Evolutionary conservation across 345 rosid species (phyloP).

Genomic region (Rubroshorea leprosula): DNA sequence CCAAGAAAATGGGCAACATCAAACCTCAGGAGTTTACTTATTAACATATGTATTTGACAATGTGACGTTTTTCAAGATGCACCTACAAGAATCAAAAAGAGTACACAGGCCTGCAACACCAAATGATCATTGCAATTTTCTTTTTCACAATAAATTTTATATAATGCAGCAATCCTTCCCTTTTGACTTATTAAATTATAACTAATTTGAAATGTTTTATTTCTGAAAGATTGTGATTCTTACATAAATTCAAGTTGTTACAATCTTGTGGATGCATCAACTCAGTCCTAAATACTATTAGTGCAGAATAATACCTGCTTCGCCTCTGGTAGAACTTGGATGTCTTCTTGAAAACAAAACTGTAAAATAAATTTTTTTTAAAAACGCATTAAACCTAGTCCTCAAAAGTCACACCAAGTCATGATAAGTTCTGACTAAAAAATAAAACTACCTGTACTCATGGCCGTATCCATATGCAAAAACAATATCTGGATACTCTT

Average conservation of each 20-base stretch:
- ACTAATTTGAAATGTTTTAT: too few relatives aligned
- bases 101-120: too few relatives aligned
- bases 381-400: not conserved
- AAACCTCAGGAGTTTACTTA: too few relatives aligned
- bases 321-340: slow-evolving; percentile 81
- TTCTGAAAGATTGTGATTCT: too few relatives aligned
- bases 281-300: not conserved
- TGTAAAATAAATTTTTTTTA: slow-evolving; percentile 21
- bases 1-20: too few relatives aligned
- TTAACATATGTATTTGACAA: too few relatives aligned
- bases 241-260: too few relatives aligned
- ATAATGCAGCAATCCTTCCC: too few relatives aligned
- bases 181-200: not conserved
- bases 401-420: not conserved
- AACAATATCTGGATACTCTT: slow-evolving; percentile 70
- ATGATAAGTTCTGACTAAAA: not conserved
- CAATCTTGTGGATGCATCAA: not conserved
- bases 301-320: slow-evolving; percentile 45
- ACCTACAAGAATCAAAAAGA: too few relatives aligned
- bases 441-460: slow-evolving; percentile 51
- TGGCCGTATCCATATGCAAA: slow-evolving; percentile 80
- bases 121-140: too few relatives aligned
- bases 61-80: too few relatives aligned
- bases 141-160: too few relatives aligned
- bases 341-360: slow-evolving; percentile 78